These are phyloP conservation scores for Exophiala xenobiotica DNA, from an alignment of 2,329 filamentous ascomycete genomes.

Conservation along the genomic window DNA sequence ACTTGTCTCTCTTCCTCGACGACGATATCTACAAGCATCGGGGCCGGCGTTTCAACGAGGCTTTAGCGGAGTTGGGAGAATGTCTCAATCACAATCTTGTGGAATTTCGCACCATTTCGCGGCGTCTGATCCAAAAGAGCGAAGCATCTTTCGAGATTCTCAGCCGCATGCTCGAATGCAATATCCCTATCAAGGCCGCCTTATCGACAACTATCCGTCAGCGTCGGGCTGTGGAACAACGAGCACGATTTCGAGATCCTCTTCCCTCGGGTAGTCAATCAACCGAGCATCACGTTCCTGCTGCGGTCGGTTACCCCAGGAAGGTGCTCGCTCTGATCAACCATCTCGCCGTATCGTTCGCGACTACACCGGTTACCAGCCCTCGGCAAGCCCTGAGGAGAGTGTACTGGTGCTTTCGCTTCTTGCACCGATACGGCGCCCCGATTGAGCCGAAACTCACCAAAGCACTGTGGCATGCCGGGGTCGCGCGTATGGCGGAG, in stretches of 20 bases:
- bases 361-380: slow-evolving; percentile 11
- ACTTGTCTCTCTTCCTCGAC: neutral
- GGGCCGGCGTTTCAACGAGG: slow-evolving; percentile 1
- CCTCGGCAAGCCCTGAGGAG: slow-evolving; percentile 46
- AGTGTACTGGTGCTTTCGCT: slow-evolving; percentile 49
- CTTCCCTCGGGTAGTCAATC: neutral
- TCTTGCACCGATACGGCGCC: slow-evolving; percentile 43
- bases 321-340: slow-evolving; percentile 20
- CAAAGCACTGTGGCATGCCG: slow-evolving; percentile 52
- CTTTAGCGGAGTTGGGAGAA: slow-evolving; percentile 5
- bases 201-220: slow-evolving; percentile 3
- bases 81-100: slow-evolving; percentile 7
- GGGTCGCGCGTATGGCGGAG: slow-evolving; percentile 45
- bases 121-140: slow-evolving; percentile 33
- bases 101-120: slow-evolving; percentile 8
- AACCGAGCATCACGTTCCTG: too few relatives aligned
- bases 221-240: neutral
- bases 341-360: slow-evolving; percentile 24
- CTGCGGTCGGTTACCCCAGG: neutral
- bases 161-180: slow-evolving; percentile 29
- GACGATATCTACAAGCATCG: neutral
- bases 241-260: neutral
- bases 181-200: slow-evolving; percentile 5
- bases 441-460: slow-evolving; percentile 45
- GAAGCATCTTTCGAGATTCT: slow-evolving; percentile 28